Evolutionary conservation across 495 filamentous ascomycete species (phyloP).

Genomic region (Wilcoxina mikolae): DNA sequence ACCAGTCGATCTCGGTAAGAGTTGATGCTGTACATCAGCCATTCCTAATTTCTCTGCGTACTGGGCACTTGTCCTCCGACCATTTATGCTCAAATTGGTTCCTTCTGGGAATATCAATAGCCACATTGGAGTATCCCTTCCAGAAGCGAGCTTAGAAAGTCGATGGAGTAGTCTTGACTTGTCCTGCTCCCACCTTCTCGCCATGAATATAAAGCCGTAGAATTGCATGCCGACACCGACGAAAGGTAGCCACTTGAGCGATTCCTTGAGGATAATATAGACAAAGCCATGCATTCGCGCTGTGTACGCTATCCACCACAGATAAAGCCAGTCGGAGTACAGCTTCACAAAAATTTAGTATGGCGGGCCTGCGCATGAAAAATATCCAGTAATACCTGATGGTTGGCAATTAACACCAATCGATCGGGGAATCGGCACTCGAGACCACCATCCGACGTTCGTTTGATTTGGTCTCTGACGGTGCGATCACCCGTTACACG

Average conservation of each 20-base stretch:
- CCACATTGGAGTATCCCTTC: conserved; percentile 63
- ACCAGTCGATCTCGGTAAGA: conserved; percentile 64
- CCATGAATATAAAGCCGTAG: conserved; percentile 71
- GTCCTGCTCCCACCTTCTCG: conserved; percentile 67
- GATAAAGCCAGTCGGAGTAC: conserved; percentile 78
- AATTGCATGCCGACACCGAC: conserved; percentile 65
- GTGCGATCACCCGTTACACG: conserved; percentile 62
- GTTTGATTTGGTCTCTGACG: conserved; percentile 51
- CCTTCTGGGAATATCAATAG: conserved; percentile 72
- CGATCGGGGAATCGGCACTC: conserved; percentile 60
- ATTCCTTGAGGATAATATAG: conserved; percentile 76
- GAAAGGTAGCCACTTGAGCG: conserved; percentile 59
- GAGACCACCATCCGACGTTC: conserved; percentile 50
- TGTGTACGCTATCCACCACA: conserved; percentile 78
- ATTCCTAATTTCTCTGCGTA: conserved; percentile 58
- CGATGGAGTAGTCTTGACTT: conserved; percentile 53
- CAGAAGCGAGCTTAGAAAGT: conserved; percentile 51
- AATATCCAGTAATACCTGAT: conserved; percentile 41
- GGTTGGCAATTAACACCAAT: conserved; percentile 68
- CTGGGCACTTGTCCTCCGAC: conserved; percentile 43
- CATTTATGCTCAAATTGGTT: conserved; percentile 58
- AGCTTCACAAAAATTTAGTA: conserved; percentile 34
- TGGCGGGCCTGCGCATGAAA: not conserved
- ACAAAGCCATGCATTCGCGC: conserved; percentile 64
- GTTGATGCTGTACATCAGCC: conserved; percentile 48